Base-by-base conservation (phyloP, 208 protist genomes). In the Vickermania spadyakhi region DNA sequence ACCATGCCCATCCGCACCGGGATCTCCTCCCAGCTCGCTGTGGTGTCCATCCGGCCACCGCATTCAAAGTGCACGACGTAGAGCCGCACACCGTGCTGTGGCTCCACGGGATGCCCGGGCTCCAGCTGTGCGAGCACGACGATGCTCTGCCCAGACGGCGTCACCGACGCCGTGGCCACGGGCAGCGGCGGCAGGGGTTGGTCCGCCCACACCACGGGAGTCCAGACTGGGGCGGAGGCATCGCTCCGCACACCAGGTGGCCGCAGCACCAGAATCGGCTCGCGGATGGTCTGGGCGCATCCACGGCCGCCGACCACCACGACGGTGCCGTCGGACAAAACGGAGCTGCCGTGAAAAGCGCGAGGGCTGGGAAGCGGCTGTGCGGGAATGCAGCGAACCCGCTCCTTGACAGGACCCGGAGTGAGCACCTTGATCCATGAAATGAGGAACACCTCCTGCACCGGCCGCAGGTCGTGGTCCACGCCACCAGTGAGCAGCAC, bases 401-500 rank as follows among this genome's bases (percentile, higher is more conserved):
- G 36, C 36, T 45, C 36, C 36, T 45, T 55, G 26, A 42, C 25
- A 18, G 25, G 55, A 5, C 55, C n/a, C 7, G 55, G 26, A 7
- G 25, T 14, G 28, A 13, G 13, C 5, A 41, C 11, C 4, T 29
- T 25, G 36, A 60, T 63, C 78, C 84, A 91, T 26, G 70, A 62
- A 13, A 91, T 59, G 31, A 61, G 55, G 56, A 79, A 83, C 27
- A 76, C 84, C 42, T 91, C 84, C 0, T 60, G 58, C 25, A 77
- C 55, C 22, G 62, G 58, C 55, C 72, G 80, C 41, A 64, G 75
- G 26, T 64, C 64, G 13, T 65, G 63, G 62, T 91, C 84, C 41
- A 91, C 57, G 25, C 84, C 84, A 28, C 84, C 84, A 36, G 73
- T 71, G 25, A 87, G 52, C 29, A 91, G 60, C 26, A 84, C 66